Percentiles rank a stretch among this genome's conserved stretches.
Conservation (phyloP, 345 rosid genomes). For the Streptanthus diversifolius region DNA sequence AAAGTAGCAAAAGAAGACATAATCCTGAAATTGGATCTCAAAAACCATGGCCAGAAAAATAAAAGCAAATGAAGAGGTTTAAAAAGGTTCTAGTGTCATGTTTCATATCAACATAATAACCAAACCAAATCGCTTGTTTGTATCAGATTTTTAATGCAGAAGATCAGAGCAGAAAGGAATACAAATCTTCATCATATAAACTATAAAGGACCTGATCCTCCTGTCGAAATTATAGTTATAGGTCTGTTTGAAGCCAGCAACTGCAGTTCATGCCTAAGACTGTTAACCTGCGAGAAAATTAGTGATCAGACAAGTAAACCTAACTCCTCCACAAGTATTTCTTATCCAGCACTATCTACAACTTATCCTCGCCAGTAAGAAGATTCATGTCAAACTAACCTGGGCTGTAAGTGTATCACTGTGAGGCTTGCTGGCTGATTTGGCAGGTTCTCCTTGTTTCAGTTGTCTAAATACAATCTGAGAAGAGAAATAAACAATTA, state of each 20-base stretch:
- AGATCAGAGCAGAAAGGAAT: neutral
- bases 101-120: slow-evolving; percentile 5
- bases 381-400: slow-evolving; percentile 41
- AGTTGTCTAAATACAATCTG: slow-evolving; percentile 63
- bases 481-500: slow-evolving; percentile 10
- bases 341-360: neutral
- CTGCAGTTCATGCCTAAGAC: slow-evolving; percentile 66
- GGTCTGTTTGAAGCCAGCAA: slow-evolving; percentile 54
- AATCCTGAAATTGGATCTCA: neutral
- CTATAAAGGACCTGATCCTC: slow-evolving; percentile 51
- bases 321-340: neutral
- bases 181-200: neutral
- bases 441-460: slow-evolving; percentile 49
- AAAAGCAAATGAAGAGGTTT: neutral
- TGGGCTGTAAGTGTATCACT: slow-evolving; percentile 67
- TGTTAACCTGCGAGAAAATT: slow-evolving; percentile 55
- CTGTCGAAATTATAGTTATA: slow-evolving; percentile 65
- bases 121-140: neutral
- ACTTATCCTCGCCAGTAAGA: neutral
- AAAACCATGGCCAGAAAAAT: neutral
- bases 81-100: neutral
- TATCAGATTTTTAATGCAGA: neutral
- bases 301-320: slow-evolving; percentile 9
- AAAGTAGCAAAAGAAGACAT: neutral
- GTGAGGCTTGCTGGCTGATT: slow-evolving; percentile 55